Base-by-base conservation (phyloP, 23 red algal species). In the Gracilariopsis chorda region DNA sequence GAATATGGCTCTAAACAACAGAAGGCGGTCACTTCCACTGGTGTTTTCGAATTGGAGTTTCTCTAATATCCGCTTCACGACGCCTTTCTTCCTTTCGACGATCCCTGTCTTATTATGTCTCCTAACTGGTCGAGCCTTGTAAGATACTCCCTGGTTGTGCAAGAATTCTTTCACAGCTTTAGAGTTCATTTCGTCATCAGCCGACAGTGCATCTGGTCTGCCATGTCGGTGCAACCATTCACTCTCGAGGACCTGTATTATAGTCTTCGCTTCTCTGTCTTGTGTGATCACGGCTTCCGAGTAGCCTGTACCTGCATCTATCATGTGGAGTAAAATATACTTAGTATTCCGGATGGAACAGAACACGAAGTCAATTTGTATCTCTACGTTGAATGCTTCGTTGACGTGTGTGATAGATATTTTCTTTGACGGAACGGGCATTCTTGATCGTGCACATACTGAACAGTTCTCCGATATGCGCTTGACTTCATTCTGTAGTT, bases 301-400 rank as follows among this genome's bases (percentile, higher is more conserved):
- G 60, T 68, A 86, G 1, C 56, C 37, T 29, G 81, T 86, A 16
- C 81, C 81, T n/a, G 16, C 36, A 58, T 86, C 81, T 32, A 59
- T 52, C 13, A 72, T 72, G 51, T 39, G 13, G 27, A 87, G 74
- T 10, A 87, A 28, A 37, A 12, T 30, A 27, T 74, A 64, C 53
- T 74, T 87, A 8, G 41, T 53, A 48, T 46, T 35, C 51, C 68
- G 44, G n/a, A 87, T 87, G 10, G 28, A 33, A 24, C 48, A 51
- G 43, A 87, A 87, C 23, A 64, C 27, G 62, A 73, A 75, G 39
- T 87, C 83, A 63, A 76, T 60, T 56, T 87, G 63, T n/a, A 74
- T 47, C 64, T 87, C 63, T 4, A 36, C 40, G 44, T 87, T 74
- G 83, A 87, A 87, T 13, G 36, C 83, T 39, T 87, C 41, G 45